Evolutionary conservation across 768 basidiomycete species (phyloP).

Genomic region (Rhizopogon sp.): DNA sequence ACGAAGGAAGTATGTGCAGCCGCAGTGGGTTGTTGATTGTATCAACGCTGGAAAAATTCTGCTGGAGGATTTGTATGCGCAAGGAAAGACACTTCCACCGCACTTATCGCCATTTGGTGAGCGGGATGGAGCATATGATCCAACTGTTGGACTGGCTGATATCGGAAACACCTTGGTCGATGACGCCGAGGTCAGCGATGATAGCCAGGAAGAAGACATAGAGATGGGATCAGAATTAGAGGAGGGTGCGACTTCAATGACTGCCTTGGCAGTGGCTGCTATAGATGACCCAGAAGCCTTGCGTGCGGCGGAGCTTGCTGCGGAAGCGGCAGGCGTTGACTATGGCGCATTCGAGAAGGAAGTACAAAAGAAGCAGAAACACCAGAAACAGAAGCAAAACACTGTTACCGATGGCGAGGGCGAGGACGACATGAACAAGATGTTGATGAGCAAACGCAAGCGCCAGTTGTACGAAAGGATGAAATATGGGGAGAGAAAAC

Average conservation of each 20-base stretch:
- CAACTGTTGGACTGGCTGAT: constrained; percentile 32
- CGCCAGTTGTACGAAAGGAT: constrained; percentile 91
- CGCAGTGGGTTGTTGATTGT: constrained; percentile 97
- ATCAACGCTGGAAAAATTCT: constrained; percentile 84
- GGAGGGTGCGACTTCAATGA: constrained; percentile 21
- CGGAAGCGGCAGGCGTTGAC: constrained; percentile 84
- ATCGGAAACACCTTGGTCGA: constrained; percentile 22
- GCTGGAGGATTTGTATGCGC: constrained; percentile 79
- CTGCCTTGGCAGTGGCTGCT: constrained; percentile 27
- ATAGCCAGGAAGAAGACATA: constrained; percentile 19
- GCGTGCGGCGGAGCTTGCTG: constrained; percentile 85
- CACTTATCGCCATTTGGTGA: constrained; percentile 96
- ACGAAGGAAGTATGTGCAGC: constrained; percentile 86
- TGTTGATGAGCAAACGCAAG: constrained; percentile 96
- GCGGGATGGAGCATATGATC: constrained; percentile 71
- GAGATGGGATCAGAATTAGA: constrained; percentile 19
- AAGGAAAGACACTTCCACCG: constrained; percentile 84
- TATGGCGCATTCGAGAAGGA: constrained; percentile 75
- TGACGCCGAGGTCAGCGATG: constrained; percentile 27
- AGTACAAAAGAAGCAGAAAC: constrained; percentile 55
- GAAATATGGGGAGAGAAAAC: constrained; percentile 80
- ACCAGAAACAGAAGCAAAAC: constrained; percentile 23
- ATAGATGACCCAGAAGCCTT: constrained; percentile 61
- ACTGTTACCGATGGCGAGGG: constrained; percentile 28
- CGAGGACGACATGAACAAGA: constrained; percentile 91